Conservation (phyloP, 2,329 filamentous ascomycete species). For the Lecanicillium sp. region DNA sequence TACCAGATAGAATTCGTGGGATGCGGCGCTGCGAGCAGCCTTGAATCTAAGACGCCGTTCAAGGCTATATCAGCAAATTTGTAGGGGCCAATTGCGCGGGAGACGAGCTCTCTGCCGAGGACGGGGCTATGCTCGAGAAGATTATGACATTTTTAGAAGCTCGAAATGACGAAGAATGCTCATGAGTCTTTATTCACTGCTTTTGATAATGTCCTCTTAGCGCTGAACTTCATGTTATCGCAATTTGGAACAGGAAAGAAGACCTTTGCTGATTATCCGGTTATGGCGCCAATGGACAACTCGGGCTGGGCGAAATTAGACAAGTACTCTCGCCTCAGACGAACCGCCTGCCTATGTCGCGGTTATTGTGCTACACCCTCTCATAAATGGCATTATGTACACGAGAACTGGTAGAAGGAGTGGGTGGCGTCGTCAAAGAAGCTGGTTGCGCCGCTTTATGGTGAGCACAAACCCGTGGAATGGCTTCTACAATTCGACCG, state of each 20-base stretch:
- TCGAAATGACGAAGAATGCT: slow-evolving; percentile 9
- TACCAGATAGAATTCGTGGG: slow-evolving; percentile 1
- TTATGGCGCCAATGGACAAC: slow-evolving; percentile 7
- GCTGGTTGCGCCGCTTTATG: slow-evolving; percentile 6
- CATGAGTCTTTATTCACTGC: slow-evolving; percentile 8
- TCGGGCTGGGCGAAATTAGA: slow-evolving; percentile 8
- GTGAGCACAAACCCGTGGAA: slow-evolving; percentile 5
- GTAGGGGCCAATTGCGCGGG: background rate
- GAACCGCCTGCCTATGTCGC: slow-evolving; percentile 8
- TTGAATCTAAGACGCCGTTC: background rate
- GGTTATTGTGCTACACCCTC: slow-evolving; percentile 8
- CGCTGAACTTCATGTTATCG: slow-evolving; percentile 7
- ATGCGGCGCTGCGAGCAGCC: background rate
- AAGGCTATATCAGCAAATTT: background rate
- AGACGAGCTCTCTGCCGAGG: slow-evolving; percentile 32
- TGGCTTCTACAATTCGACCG: slow-evolving; percentile 1
- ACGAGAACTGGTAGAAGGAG: slow-evolving; percentile 9
- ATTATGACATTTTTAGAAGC: slow-evolving; percentile 7
- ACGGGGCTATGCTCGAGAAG: slow-evolving; percentile 64
- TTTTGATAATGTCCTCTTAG: slow-evolving; percentile 8
- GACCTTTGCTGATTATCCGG: slow-evolving; percentile 4
- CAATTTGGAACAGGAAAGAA: slow-evolving; percentile 7
- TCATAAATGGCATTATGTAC: slow-evolving; percentile 9
- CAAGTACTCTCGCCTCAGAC: slow-evolving; percentile 7
- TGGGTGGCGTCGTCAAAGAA: slow-evolving; percentile 7